phyloP scores from a whole-genome alignment of 352 stramenopile genomes.

The Globisporangium cylindrosporum region DNA sequence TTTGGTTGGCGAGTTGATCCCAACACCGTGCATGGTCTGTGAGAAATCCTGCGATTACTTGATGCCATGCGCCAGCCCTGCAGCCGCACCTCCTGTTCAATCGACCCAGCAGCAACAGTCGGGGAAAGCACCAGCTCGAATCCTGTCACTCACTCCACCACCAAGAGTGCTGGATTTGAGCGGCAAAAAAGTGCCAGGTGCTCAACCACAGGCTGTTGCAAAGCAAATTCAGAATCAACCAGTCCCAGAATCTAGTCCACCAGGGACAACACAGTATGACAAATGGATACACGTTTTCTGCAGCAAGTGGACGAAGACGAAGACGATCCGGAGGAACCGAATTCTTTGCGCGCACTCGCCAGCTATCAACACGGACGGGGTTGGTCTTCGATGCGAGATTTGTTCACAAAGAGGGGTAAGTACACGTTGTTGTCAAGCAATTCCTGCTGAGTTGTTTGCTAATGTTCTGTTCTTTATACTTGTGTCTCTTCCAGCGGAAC shows the following conservation, averaged over 20 bases:
- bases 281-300: conserved; percentile 83
- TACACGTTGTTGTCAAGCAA: background rate
- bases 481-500: conserved; percentile 30
- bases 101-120: conserved; percentile 9
- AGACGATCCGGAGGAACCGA: conserved; percentile 59
- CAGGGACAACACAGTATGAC: conserved; percentile 16
- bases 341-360: conserved; percentile 53
- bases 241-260: background rate
- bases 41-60: conserved; percentile 72
- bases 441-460: background rate
- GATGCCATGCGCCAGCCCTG: conserved; percentile 57
- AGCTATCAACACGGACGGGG: conserved; percentile 19
- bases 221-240: conserved; percentile 1
- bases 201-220: conserved; percentile 2
- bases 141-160: background rate
- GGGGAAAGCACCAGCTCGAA: background rate
- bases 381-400: conserved; percentile 50
- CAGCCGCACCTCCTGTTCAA: background rate
- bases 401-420: conserved; percentile 48
- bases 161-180: conserved; percentile 1
- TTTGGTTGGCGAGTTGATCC: conserved; percentile 35
- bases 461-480: conserved; percentile 9
- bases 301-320: conserved; percentile 70
- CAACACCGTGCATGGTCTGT: conserved; percentile 57
- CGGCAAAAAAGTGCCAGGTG: background rate